Conservation (phyloP, 345 rosid species). For the Eucalyptus fibrosa region DNA sequence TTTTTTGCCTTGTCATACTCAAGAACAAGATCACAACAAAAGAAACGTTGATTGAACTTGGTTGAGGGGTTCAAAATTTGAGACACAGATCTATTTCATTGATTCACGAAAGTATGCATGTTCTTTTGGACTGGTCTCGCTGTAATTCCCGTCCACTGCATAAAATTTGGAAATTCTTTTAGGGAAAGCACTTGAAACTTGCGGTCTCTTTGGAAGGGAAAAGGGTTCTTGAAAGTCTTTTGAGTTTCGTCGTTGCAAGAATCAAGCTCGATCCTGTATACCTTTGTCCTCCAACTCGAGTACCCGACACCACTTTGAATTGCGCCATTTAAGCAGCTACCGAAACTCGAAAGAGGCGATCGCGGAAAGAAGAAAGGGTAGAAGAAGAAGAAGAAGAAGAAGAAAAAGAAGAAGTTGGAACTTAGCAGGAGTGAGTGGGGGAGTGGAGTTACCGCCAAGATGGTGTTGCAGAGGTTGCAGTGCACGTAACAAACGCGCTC, state of each 20-base stretch:
- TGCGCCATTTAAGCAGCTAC: not conserved
- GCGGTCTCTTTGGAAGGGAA: not conserved
- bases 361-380: not conserved
- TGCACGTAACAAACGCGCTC: constrained; percentile 89
- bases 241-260: not conserved
- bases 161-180: not conserved
- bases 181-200: not conserved
- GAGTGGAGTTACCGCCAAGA: constrained; percentile 59
- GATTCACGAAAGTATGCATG: not conserved
- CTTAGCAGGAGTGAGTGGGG: not conserved
- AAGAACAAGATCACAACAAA: not conserved
- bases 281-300: not conserved
- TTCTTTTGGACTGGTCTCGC: not conserved
- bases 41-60: not conserved
- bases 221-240: not conserved
- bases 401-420: not conserved
- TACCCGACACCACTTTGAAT: not conserved
- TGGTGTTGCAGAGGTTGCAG: constrained; percentile 99
- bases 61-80: not conserved
- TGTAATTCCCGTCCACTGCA: not conserved
- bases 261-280: not conserved
- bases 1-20: not conserved
- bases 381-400: not conserved
- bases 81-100: not conserved
- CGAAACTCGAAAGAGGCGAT: not conserved